Base-by-base conservation (phyloP, 257 asterid genomes). In the Solanum etuberosum region DNA sequence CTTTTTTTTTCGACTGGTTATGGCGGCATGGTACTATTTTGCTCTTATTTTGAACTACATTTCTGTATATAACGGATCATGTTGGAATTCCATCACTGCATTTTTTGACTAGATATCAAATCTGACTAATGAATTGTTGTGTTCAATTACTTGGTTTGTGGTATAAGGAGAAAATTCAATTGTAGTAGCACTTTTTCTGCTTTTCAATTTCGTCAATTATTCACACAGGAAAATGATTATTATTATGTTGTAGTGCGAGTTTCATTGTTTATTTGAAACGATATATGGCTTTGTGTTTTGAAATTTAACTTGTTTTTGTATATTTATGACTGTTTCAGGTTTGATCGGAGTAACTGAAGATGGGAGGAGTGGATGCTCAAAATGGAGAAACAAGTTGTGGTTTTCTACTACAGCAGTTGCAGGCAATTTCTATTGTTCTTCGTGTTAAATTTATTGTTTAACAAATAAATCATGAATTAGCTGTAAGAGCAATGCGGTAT, bases 321-420 rank as follows among this genome's bases (percentile, higher is more conserved):
- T 38, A 3, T 74, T 2, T 65, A 68, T n/a, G 27, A 40, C 3
- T 38, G 37, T 77, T 84, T 85, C 51, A 54, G 84, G 84, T 86
- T 73, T 72, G 84, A 83, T 85, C 86, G 23, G n/a, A 90, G 88
- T 68, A 51, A 71, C 77, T 86, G 90, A 86, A 89, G 89, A 96
- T 96, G 99, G 96, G 94, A 89, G 94, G 68, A 16, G 90, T 85
- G 80, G 98, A 92, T 88, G 90, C 91, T 86, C 93, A 92, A 87
- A 88, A 90, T 90, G 77, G 35, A 43, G 95, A 93, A 88, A 95
- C 94, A 85, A 90, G 97, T 15, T 96, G 99, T 65, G 97, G 95
- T 85, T 93, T 98, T 85, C 90, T 96, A 90, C 93, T 96, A 86
- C 94, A 95, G 91, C 94, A 95, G 90, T 90, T 96, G 92, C 99